Evolutionary conservation across 2,329 filamentous ascomycete genomes (phyloP).

Genomic region (Pseudocercospora eumusae): DNA sequence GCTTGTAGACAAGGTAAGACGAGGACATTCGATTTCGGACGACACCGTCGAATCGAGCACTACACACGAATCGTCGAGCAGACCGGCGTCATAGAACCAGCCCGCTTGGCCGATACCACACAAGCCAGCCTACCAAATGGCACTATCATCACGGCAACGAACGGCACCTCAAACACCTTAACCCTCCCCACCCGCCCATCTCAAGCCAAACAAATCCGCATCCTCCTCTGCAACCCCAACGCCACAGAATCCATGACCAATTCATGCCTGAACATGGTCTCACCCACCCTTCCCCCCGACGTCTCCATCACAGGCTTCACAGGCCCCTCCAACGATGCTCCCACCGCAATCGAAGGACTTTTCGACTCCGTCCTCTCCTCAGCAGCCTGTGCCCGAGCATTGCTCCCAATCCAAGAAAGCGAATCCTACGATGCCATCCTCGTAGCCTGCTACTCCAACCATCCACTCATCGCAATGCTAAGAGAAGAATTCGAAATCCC

Average conservation of each 20-base stretch:
- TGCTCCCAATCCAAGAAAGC: constrained; percentile 46
- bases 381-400: constrained; percentile 50
- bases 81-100: constrained; percentile 42
- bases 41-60: constrained; percentile 47
- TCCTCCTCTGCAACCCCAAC: constrained; percentile 55
- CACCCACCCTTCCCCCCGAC: constrained; percentile 49
- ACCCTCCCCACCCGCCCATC: background rate
- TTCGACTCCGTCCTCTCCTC: constrained; percentile 55
- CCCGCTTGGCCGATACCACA: constrained; percentile 18
- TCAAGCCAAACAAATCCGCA: constrained; percentile 36
- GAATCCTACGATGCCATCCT: constrained; percentile 50
- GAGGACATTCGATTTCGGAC: constrained; percentile 48
- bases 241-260: constrained; percentile 51
- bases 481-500: constrained; percentile 51
- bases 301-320: constrained; percentile 56
- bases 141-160: background rate
- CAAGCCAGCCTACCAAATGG: background rate
- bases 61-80: constrained; percentile 35
- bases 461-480: constrained; percentile 51
- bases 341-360: constrained; percentile 54
- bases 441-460: constrained; percentile 53
- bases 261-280: constrained; percentile 49
- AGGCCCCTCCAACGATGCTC: constrained; percentile 48
- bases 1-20: constrained; percentile 49
- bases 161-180: background rate